Conservation (phyloP, 177 flowering plant genomes). For the Vitis hybrid region DNA sequence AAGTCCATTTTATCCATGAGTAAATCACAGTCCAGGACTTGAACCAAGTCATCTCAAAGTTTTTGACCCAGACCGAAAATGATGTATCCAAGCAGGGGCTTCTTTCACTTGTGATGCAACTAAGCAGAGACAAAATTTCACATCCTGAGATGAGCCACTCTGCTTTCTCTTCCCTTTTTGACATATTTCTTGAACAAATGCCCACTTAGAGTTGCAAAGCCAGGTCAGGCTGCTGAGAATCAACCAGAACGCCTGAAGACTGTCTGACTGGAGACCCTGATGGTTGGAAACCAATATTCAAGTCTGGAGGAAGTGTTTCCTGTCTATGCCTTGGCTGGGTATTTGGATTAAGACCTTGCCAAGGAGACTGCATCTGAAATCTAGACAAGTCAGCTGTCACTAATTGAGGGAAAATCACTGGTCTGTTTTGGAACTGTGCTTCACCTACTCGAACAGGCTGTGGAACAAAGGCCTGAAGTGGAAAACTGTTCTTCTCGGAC, state of each 20-base stretch:
- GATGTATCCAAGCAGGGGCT: too few species aligned
- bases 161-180: background rate
- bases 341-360: conserved; percentile 54
- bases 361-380: conserved; percentile 54
- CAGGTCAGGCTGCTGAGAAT: conserved; percentile 92
- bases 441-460: conserved; percentile 33
- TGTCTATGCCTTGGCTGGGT: conserved; percentile 54
- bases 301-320: conserved; percentile 82
- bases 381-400: conserved; percentile 53
- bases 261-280: conserved; percentile 77
- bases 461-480: conserved; percentile 38
- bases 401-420: conserved; percentile 46
- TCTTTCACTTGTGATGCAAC: background rate
- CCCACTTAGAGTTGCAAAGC: conserved; percentile 78
- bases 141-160: background rate
- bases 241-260: conserved; percentile 50
- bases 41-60: too few species aligned
- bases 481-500: conserved; percentile 39
- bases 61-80: too few species aligned
- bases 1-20: too few species aligned
- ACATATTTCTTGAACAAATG: background rate
- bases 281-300: conserved; percentile 78
- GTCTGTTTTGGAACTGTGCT: conserved; percentile 43
- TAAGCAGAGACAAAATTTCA: background rate
- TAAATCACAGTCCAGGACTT: too few species aligned